Conservation (phyloP, 139 green algal species). For the Chlorella sp. region DNA sequence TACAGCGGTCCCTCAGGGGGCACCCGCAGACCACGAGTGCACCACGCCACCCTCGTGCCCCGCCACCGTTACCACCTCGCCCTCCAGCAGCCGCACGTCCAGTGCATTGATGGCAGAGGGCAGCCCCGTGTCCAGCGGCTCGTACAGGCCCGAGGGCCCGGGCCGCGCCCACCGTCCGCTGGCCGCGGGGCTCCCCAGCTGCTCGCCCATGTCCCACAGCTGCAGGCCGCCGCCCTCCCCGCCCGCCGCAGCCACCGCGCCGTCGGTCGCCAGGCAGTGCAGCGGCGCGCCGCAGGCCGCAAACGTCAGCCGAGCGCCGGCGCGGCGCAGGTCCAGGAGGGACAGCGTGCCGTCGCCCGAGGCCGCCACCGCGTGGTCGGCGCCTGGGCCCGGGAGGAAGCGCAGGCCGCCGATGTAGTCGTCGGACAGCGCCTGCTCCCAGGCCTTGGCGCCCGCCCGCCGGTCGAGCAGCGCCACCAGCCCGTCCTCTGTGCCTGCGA, state of each 20-base stretch:
- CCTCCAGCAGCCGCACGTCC: not conserved
- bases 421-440: conserved; percentile 33
- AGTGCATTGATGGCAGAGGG: conserved; percentile 44
- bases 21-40: not conserved
- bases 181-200: not conserved
- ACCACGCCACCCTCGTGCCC: conserved; percentile 44
- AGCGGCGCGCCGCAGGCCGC: conserved; percentile 48
- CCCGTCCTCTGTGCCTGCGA: conserved; percentile 72
- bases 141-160: conserved; percentile 45
- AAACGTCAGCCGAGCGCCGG: conserved; percentile 10
- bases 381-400: conserved; percentile 44
- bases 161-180: conserved; percentile 22
- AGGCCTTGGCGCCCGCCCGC: conserved; percentile 13
- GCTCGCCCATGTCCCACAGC: conserved; percentile 58
- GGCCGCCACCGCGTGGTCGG: conserved; percentile 39
- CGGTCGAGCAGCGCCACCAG: conserved; percentile 61
- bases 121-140: conserved; percentile 22
- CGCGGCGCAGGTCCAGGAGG: conserved; percentile 52
- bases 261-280: conserved; percentile 61
- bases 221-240: conserved; percentile 53
- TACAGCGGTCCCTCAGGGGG: too few relatives aligned
- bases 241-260: conserved; percentile 49
- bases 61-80: conserved; percentile 23
- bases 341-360: conserved; percentile 53
- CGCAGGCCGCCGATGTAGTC: conserved; percentile 72